These are phyloP conservation scores for Lumnitzera racemosa DNA, from an alignment of 345 rosid species.

Conservation along the genomic window DNA sequence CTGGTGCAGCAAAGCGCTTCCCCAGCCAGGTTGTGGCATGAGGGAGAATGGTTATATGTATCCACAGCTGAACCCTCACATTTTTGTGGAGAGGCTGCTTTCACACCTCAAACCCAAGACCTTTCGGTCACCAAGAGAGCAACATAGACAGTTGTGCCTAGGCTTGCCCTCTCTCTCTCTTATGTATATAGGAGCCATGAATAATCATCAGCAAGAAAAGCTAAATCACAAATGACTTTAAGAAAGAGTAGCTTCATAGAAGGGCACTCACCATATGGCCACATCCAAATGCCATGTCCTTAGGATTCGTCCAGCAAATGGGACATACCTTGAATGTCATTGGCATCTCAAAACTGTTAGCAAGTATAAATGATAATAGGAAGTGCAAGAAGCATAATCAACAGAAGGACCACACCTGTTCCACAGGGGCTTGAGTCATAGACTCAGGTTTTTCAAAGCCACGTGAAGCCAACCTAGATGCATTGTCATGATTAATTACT, in stretches of 20 bases:
- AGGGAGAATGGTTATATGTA: too few relatives aligned
- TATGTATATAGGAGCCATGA: too few relatives aligned
- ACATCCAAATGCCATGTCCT: slow-evolving; percentile 95
- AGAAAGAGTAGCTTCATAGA: background rate
- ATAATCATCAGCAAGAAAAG: background rate
- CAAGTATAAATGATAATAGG: background rate
- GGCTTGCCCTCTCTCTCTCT: too few relatives aligned
- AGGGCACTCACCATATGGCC: slow-evolving; percentile 70
- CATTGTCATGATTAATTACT: slow-evolving; percentile 58
- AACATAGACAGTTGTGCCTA: too few relatives aligned
- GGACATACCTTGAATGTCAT: slow-evolving; percentile 67
- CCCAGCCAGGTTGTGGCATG: too few relatives aligned
- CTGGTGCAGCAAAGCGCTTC: too few relatives aligned
- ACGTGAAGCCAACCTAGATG: slow-evolving; percentile 26
- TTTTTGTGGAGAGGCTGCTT: too few relatives aligned
- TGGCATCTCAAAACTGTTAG: background rate
- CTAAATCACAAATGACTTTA: background rate
- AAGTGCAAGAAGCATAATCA: background rate
- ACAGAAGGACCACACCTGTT: slow-evolving; percentile 27
- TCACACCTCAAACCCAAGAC: too few relatives aligned
- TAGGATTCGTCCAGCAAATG: slow-evolving; percentile 83
- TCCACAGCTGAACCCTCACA: too few relatives aligned
- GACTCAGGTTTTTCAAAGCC: slow-evolving; percentile 30
- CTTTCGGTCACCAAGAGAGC: too few relatives aligned
- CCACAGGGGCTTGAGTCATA: slow-evolving; percentile 16